Evolutionary conservation across 2,329 filamentous ascomycete genomes (phyloP).

Genomic region (Colletotrichum sp.): DNA sequence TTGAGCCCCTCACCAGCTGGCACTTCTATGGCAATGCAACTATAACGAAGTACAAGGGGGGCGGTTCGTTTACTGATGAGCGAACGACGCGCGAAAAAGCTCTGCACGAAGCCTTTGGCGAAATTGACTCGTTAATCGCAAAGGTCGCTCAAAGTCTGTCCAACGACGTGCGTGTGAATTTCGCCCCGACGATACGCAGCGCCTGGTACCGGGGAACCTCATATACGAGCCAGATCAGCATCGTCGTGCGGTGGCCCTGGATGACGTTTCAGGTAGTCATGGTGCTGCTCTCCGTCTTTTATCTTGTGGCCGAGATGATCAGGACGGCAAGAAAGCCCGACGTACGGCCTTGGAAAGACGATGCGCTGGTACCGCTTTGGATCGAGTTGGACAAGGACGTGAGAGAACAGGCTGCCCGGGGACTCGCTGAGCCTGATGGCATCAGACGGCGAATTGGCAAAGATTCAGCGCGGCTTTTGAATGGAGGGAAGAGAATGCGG

Average conservation of each 20-base stretch:
- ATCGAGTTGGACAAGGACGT: not conserved
- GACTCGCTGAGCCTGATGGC: not conserved
- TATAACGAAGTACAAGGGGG: no score
- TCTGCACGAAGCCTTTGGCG: not conserved
- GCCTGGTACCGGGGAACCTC: not conserved
- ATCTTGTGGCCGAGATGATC: not conserved
- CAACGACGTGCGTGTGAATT: not conserved
- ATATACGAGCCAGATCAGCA: rapidly evolving
- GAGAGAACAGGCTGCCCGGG: not conserved
- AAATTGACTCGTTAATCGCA: not conserved
- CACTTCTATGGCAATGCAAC: not conserved
- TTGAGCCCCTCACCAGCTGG: not conserved
- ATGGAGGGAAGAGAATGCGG: not conserved
- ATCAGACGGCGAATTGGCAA: not conserved
- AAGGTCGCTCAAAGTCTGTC: not conserved
- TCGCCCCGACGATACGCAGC: not conserved
- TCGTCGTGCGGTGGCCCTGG: not conserved
- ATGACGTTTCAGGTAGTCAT: not conserved
- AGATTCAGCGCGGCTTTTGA: not conserved
- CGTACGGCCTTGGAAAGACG: not conserved
- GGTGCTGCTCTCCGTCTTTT: not conserved
- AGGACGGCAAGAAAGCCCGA: not conserved
- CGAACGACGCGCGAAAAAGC: not conserved
- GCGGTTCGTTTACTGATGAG: not conserved
- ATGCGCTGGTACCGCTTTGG: not conserved